Base-by-base conservation (phyloP, 495 filamentous ascomycete genomes). In the Coniosporium apollinis region DNA sequence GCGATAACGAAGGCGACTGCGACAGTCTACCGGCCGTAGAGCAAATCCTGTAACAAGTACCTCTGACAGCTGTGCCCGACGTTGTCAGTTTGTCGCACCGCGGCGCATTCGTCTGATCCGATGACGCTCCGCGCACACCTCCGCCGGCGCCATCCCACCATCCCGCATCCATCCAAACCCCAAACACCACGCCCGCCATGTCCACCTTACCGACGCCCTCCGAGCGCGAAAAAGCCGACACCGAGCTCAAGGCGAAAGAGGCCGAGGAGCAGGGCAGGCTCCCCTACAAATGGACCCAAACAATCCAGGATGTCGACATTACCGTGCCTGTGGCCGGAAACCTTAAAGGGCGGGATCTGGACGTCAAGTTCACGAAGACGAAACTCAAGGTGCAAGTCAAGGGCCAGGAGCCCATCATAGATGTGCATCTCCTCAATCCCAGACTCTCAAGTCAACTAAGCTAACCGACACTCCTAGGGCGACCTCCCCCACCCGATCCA, bases 271-370 rank as follows among this genome's bases (percentile, higher is more conserved):
- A 97, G 63, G 82, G 79, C 15, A 67, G 76, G 28, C 76, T 97
- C 7, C 89, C 89, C 3, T 97, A 97, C 74, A 84, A 89, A 61
- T 97, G 89, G 89, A 81, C 71, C 2, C 89, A 97, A 58, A 85
- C 78, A n/a, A 94, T 97, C 57, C 65, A 69, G 41, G 91, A 96
- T 45, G 59, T 94, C 43, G 86, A 96, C 49, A 59, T 97, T 42
- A 77, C 67, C 20, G 59, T 86, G 34, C 59, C 72, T 4, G 72
- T 97, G 2, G 72, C 86, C 1, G 74, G 64, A 15, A 89, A 79
- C 44, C 59, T 93, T 44, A 85, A 84, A 54, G 81, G 70, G n/a
- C 68, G 74, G 29, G 89, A 97, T 45, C 58, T 96, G 13, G 71
- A 74, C 30, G 77, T 97, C 16, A 74, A 79, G 33, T 69, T 96